Percentiles rank a stretch among this genome's conserved stretches.
Evolutionary conservation across 2,329 filamentous ascomycete genomes (phyloP).

Genomic region (Cordyceps tenuipes): DNA sequence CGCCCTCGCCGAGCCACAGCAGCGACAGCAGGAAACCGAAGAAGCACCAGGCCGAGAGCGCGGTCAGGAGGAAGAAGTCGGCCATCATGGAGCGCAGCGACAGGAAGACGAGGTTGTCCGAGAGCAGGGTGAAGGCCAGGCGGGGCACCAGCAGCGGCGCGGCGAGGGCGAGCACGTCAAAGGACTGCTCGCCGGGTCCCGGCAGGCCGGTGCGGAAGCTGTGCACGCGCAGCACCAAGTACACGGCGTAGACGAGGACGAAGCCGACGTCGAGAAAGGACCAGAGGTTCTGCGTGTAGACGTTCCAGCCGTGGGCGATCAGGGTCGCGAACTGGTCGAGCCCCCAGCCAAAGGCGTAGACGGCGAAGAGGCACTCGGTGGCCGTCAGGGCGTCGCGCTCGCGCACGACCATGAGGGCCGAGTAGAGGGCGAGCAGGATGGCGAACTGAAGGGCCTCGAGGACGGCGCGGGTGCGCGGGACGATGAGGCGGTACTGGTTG

Average conservation of each 20-base stretch:
- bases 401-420: conserved; percentile 63
- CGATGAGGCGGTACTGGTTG: conserved; percentile 78
- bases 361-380: conserved; percentile 57
- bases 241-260: conserved; percentile 60
- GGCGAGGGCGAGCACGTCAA: conserved; percentile 71
- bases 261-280: conserved; percentile 79
- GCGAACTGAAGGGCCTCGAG: conserved; percentile 70
- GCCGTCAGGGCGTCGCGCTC: conserved; percentile 47
- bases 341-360: conserved; percentile 73
- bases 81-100: conserved; percentile 77
- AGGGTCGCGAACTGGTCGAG: conserved; percentile 71
- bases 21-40: conserved; percentile 72
- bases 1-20: conserved; percentile 64
- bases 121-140: conserved; percentile 73
- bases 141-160: conserved; percentile 71
- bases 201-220: conserved; percentile 45
- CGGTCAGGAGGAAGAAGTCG: conserved; percentile 70
- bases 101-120: conserved; percentile 77
- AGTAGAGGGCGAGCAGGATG: conserved; percentile 59
- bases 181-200: conserved; percentile 53
- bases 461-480: conserved; percentile 68
- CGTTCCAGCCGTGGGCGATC: conserved; percentile 65
- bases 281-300: conserved; percentile 84
- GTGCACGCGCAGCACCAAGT: conserved; percentile 59
- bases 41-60: conserved; percentile 75